Base-by-base conservation (phyloP, 306 rosid species). In the Cucurbita maxima region DNA sequence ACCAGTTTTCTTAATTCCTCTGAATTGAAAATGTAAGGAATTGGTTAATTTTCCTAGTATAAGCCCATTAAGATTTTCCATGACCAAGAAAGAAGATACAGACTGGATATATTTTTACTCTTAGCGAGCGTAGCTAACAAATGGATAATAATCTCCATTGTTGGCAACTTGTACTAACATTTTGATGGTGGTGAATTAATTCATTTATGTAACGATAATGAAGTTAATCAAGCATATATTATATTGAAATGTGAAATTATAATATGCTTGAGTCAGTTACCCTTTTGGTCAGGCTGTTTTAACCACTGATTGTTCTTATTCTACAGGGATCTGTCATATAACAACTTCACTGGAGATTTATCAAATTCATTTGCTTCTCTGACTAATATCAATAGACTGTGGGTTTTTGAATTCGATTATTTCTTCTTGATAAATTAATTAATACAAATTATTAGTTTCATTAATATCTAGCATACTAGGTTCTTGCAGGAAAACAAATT, bases 301-400 rank as follows among this genome's bases (percentile, higher is more conserved):
- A 44, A 48, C 58, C 13, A 6, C 41, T 13, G 13, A 7, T 48
- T 69, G 18, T 69, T 48, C 15, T 25, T 48, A 7, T 14, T 58
- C 44, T 58, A 22, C 87, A 94, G 98, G 92, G 98, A 90, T 81
- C 85, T 94, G 77, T 94, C 98, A 13, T 73, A 78, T 69, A 93
- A 93, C 60, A 84, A 85, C 79, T 81, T 94, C 71, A 81, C 86
- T 1, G 98, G 98, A 72, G 97, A 94, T 85, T 84, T 94, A 58
- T 92, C 98, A 15, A 86, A 89, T 78, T 94, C 98, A 70, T 87
- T 94, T 83, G 94, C 84, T 63, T 83, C 95, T 82, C 73, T 90
- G 81, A 85, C 77, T 76, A 86, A 81, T 80, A 80, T 94, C 71
- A 76, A 81, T 34, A 77, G 76, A 81, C 61, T 94, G 98, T 89